Evolutionary conservation across 495 filamentous ascomycete genomes (phyloP).

Genomic region (Apodospora peruviana): DNA sequence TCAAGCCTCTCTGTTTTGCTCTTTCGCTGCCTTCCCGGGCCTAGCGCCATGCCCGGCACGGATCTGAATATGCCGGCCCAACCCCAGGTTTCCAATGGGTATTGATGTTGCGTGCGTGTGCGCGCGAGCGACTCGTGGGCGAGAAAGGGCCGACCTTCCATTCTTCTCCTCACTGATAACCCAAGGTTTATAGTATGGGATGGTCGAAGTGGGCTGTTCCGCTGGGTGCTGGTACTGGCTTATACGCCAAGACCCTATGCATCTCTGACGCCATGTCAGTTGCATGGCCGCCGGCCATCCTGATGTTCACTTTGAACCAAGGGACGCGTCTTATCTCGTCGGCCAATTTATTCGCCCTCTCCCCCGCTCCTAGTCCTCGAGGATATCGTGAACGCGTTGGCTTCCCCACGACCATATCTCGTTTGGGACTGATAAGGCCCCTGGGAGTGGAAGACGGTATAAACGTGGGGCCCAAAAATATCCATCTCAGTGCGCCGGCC

Average conservation of each 20-base stretch:
- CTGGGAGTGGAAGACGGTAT: neutral
- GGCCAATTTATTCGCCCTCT: neutral
- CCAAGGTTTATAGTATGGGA: no score
- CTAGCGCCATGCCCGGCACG: neutral
- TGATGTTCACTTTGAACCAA: no score
- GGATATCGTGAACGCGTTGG: neutral
- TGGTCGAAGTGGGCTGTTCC: no score
- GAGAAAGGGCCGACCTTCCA: no score
- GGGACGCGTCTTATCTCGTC: neutral
- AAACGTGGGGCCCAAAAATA: neutral
- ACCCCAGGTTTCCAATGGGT: constrained; percentile 1
- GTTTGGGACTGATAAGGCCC: neutral
- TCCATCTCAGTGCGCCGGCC: neutral
- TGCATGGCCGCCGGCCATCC: neutral
- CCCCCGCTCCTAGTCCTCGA: neutral
- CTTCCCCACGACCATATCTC: neutral
- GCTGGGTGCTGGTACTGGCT: no score
- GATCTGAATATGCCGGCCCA: constrained; percentile 1
- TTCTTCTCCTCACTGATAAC: no score
- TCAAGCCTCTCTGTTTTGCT: no score
- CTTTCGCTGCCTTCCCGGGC: no score
- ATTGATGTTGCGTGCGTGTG: no score
- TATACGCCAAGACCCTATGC: neutral
- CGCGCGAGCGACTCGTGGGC: no score
- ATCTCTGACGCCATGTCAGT: neutral